Evolutionary conservation across 108 stramenopile genomes (phyloP).

Genomic region (Mediolabrus comicus): DNA sequence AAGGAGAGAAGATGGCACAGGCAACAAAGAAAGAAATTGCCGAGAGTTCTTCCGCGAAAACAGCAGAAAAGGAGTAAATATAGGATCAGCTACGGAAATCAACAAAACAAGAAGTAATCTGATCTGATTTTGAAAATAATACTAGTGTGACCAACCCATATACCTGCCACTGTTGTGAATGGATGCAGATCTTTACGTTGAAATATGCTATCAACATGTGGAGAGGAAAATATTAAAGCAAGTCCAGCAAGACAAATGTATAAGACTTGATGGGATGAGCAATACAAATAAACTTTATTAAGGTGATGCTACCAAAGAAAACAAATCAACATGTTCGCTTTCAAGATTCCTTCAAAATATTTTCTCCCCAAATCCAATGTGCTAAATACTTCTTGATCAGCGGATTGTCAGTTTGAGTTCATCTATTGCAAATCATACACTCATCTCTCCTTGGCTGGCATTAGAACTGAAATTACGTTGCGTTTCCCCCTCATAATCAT

Average conservation of each 20-base stretch:
- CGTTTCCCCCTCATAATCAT: constrained; percentile 10
- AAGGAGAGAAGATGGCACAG: constrained; percentile 84
- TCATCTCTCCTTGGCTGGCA: constrained; percentile 34
- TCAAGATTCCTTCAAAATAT: neutral
- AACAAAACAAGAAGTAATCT: neutral
- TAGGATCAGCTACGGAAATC: neutral
- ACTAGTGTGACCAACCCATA: too few species aligned
- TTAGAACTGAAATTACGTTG: neutral
- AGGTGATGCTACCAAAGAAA: neutral
- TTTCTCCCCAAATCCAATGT: neutral
- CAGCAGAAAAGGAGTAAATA: constrained; percentile 41
- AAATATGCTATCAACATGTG: neutral
- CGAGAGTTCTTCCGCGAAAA: constrained; percentile 28
- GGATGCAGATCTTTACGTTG: too few species aligned
- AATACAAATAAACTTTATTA: neutral
- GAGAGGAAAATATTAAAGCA: neutral
- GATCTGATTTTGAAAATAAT: neutral
- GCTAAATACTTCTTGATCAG: neutral
- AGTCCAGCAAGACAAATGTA: neutral
- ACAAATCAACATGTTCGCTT: neutral
- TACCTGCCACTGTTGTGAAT: too few species aligned
- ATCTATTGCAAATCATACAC: constrained; percentile 19
- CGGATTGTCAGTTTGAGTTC: neutral
- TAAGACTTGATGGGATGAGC: neutral
- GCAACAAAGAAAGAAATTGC: constrained; percentile 58